These are phyloP conservation scores for Lagenidium giganteum DNA, from an alignment of 352 stramenopile genomes.

Conservation along the genomic window DNA sequence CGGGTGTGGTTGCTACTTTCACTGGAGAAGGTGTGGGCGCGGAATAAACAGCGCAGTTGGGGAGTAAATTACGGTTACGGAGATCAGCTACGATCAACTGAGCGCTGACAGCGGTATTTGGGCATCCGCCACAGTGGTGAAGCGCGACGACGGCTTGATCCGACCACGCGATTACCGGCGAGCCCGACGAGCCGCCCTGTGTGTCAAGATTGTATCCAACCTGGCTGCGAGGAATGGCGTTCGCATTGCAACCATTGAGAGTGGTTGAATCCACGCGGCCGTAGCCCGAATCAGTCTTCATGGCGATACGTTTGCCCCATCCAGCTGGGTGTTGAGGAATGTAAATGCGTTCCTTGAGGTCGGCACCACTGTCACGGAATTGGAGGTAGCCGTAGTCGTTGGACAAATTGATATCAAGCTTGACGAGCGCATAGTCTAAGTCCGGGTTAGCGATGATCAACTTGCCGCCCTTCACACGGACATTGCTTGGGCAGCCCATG, in stretches of 20 bases:
- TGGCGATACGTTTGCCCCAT: slow-evolving; percentile 63
- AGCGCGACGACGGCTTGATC: slow-evolving; percentile 67
- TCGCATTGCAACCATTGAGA: slow-evolving; percentile 25
- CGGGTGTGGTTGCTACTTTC: slow-evolving; percentile 6
- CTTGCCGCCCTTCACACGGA: slow-evolving; percentile 21
- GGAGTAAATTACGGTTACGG: slow-evolving; percentile 30
- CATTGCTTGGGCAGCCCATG: slow-evolving; percentile 28
- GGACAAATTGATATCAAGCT: slow-evolving; percentile 46
- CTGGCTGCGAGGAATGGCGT: no score
- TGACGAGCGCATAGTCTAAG: slow-evolving; percentile 69
- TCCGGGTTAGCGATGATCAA: slow-evolving; percentile 29
- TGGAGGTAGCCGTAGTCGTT: slow-evolving; percentile 49
- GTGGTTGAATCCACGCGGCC: slow-evolving; percentile 40
- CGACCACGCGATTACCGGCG: slow-evolving; percentile 42
- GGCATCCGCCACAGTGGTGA: slow-evolving; percentile 73
- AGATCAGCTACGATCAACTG: slow-evolving; percentile 58
- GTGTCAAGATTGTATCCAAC: slow-evolving; percentile 73
- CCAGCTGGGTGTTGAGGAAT: slow-evolving; percentile 56
- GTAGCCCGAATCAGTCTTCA: slow-evolving; percentile 31
- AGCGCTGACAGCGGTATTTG: slow-evolving; percentile 69
- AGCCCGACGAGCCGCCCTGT: slow-evolving; percentile 62
- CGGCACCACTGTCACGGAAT: slow-evolving; percentile 37
- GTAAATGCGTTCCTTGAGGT: slow-evolving; percentile 51
- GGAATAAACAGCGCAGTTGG: slow-evolving; percentile 29
- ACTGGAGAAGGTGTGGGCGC: slow-evolving; percentile 4